Evolutionary conservation across 352 stramenopile species (phyloP).

Genomic region (Phytophthora fragariaefolia): DNA sequence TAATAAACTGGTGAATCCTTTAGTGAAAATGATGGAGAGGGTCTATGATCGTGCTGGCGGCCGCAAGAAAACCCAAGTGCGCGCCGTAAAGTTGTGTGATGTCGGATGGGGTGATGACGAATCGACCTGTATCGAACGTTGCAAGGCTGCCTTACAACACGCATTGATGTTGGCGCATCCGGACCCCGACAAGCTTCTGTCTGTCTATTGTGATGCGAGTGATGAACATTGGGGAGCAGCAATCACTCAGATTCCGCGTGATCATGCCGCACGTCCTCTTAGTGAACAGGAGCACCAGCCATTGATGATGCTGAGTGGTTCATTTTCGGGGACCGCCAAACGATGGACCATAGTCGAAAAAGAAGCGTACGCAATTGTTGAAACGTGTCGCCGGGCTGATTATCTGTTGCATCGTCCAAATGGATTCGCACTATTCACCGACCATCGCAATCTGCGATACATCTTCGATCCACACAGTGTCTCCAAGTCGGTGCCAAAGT

Average conservation of each 20-base stretch:
- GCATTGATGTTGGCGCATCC: neutral
- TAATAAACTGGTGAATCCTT: neutral
- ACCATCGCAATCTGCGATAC: neutral
- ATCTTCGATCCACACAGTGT: neutral
- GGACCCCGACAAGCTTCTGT: neutral
- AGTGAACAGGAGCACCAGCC: neutral
- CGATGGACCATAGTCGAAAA: neutral
- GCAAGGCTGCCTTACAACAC: neutral
- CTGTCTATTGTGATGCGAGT: neutral
- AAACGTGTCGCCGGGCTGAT: neutral
- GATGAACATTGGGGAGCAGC: neutral
- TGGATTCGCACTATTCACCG: neutral
- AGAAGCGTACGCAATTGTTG: neutral
- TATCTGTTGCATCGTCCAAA: neutral
- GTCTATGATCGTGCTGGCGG: neutral
- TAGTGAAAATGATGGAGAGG: neutral
- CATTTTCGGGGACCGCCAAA: neutral
- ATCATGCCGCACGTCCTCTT: neutral
- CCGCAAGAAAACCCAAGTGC: neutral
- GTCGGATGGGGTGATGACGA: neutral
- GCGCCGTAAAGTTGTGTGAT: neutral
- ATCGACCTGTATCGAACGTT: neutral
- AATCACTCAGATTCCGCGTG: neutral
- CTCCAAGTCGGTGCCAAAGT: neutral
- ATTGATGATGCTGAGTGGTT: neutral